Conservation (phyloP, 805 yeast species). For the Kuraishia borneana region DNA sequence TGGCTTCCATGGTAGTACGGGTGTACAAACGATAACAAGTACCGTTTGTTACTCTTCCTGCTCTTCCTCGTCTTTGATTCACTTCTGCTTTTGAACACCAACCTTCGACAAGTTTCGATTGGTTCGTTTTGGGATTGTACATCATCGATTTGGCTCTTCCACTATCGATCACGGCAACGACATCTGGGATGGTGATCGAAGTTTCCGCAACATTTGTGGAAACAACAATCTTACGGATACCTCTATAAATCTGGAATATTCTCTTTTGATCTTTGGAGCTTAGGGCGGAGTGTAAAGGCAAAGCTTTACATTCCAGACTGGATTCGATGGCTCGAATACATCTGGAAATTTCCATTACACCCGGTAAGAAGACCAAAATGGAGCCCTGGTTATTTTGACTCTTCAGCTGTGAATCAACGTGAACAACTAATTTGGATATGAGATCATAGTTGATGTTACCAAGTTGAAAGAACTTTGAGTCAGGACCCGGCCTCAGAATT, state of each 20-base stretch:
- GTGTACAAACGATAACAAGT: slow-evolving; percentile 75
- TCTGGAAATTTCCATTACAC: slow-evolving; percentile 75
- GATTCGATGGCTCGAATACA: slow-evolving; percentile 34
- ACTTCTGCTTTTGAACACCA: slow-evolving; percentile 91
- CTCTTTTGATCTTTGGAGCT: slow-evolving; percentile 71
- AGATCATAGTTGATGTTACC: slow-evolving; percentile 73
- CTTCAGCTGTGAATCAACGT: slow-evolving; percentile 38
- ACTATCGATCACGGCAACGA: slow-evolving; percentile 81
- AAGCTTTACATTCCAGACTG: slow-evolving; percentile 16
- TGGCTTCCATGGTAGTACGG: slow-evolving; percentile 34
- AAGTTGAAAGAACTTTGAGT: slow-evolving; percentile 49
- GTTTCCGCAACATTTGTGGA: slow-evolving; percentile 96
- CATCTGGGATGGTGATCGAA: slow-evolving; percentile 91
- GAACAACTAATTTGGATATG: slow-evolving; percentile 40
- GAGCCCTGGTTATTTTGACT: slow-evolving; percentile 46
- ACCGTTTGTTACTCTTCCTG: slow-evolving; percentile 91
- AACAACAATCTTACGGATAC: slow-evolving; percentile 66
- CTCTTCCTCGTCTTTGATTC: slow-evolving; percentile 89
- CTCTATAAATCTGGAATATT: slow-evolving; percentile 53
- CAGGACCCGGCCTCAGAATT: slow-evolving; percentile 43
- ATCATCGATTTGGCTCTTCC: slow-evolving; percentile 76
- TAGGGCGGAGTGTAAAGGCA: slow-evolving; percentile 86
- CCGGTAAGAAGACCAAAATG: slow-evolving; percentile 78
- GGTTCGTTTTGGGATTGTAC: slow-evolving; percentile 56
- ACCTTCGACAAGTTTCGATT: slow-evolving; percentile 61